Evolutionary conservation across 2,329 filamentous ascomycete genomes (phyloP).

Genomic region (Parascedosporium putredinis): DNA sequence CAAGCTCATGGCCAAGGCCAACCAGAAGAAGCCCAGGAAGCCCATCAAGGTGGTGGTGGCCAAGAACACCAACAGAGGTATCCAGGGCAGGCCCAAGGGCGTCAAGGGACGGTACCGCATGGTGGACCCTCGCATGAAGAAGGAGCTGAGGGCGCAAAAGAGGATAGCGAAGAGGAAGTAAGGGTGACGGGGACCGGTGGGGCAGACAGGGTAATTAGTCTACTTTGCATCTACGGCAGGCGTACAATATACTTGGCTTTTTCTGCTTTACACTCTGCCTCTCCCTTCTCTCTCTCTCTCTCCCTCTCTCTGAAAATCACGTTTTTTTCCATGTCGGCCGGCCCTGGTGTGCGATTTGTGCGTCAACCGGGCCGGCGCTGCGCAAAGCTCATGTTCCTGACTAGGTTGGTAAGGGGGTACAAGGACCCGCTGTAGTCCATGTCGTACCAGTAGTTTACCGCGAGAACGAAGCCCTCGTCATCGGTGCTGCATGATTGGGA

Average conservation of each 20-base stretch:
- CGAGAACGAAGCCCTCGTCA: constrained; percentile 63
- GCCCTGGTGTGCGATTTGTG: background rate
- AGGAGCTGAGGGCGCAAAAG: constrained; percentile 85
- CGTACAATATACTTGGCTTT: constrained; percentile 10
- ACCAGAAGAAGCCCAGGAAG: constrained; percentile 76
- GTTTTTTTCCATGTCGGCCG: background rate
- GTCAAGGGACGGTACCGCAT: constrained; percentile 97
- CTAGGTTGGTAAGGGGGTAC: constrained; percentile 50
- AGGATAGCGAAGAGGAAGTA: constrained; percentile 62
- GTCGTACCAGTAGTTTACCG: constrained; percentile 81
- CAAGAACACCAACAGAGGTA: constrained; percentile 70
- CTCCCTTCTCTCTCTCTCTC: constrained; percentile 6
- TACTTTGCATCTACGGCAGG: constrained; percentile 1
- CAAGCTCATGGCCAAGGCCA: constrained; percentile 70
- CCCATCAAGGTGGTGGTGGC: constrained; percentile 85
- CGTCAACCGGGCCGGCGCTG: no score
- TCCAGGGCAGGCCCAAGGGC: constrained; percentile 76
- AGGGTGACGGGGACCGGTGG: constrained; percentile 17
- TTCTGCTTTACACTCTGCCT: constrained; percentile 10
- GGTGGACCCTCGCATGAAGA: constrained; percentile 91
- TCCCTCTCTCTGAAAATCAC: no score
- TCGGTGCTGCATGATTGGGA: constrained; percentile 57
- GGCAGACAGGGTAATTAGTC: background rate
- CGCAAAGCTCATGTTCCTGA: constrained; percentile 26
- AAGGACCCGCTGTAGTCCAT: constrained; percentile 65